Evolutionary conservation across 129 eudicot genomes (phyloP).

Genomic region (Escallonia rubra): DNA sequence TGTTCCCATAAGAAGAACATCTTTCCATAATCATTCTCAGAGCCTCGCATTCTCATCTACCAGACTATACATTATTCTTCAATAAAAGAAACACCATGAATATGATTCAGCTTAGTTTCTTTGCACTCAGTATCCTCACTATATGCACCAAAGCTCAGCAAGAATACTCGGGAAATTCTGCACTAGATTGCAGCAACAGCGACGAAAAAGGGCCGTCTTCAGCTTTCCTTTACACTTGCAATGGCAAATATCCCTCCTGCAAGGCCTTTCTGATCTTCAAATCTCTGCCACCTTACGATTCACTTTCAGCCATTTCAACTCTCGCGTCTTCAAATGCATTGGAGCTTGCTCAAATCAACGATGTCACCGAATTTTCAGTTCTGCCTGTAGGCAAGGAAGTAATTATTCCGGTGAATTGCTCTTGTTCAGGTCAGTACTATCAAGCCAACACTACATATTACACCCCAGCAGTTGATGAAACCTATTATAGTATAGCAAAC

Average conservation of each 20-base stretch:
- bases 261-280: constrained; percentile 46
- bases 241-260: constrained; percentile 37
- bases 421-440: constrained; percentile 38
- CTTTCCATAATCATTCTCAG: neutral
- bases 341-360: constrained; percentile 41
- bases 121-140: constrained; percentile 17
- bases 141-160: constrained; percentile 40
- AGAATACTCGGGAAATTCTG: constrained; percentile 42
- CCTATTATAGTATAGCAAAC: constrained; percentile 42
- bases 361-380: constrained; percentile 24
- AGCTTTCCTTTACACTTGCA: constrained; percentile 44
- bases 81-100: constrained; percentile 20
- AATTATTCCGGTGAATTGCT: constrained; percentile 46
- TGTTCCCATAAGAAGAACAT: neutral
- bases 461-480: constrained; percentile 12
- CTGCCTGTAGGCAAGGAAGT: constrained; percentile 32
- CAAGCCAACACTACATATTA: constrained; percentile 34
- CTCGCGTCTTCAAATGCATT: constrained; percentile 30
- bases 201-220: constrained; percentile 18
- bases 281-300: constrained; percentile 36
- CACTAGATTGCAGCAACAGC: constrained; percentile 21
- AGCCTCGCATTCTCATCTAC: neutral
- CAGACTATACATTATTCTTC: neutral
- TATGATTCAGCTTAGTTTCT: constrained; percentile 11
- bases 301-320: constrained; percentile 35